Evolutionary conservation across 2,329 filamentous ascomycete species (phyloP).

Genomic region (Aspergillus sclerotialis): DNA sequence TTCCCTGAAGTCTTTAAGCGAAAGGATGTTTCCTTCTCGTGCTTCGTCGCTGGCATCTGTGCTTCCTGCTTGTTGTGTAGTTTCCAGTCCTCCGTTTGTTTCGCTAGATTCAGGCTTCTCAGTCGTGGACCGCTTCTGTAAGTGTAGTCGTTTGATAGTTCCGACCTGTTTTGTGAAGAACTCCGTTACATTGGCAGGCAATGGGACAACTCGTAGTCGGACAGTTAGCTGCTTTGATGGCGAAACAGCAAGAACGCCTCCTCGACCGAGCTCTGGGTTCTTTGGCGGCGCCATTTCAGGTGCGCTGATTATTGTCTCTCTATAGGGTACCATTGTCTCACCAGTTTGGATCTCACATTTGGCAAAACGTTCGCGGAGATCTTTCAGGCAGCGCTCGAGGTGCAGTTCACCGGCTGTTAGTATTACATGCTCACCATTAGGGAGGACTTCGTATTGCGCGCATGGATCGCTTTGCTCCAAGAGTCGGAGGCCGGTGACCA

Average conservation of each 20-base stretch:
- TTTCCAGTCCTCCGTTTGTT: slow-evolving; percentile 33
- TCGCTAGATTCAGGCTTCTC: slow-evolving; percentile 32
- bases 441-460: slow-evolving; percentile 88
- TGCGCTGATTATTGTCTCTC: slow-evolving; percentile 80
- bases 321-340: slow-evolving; percentile 89
- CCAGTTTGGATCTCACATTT: slow-evolving; percentile 92
- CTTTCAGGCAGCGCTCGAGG: slow-evolving; percentile 86
- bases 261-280: slow-evolving; percentile 79
- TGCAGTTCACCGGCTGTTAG: slow-evolving; percentile 91
- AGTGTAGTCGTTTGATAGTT: slow-evolving; percentile 72
- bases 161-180: slow-evolving; percentile 75
- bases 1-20: slow-evolving; percentile 67
- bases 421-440: slow-evolving; percentile 90
- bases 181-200: slow-evolving; percentile 71
- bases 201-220: slow-evolving; percentile 66
- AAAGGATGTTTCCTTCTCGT: slow-evolving; percentile 56
- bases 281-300: slow-evolving; percentile 87
- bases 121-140: slow-evolving; percentile 55
- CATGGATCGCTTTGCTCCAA: slow-evolving; percentile 94
- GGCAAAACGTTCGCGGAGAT: slow-evolving; percentile 86
- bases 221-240: slow-evolving; percentile 81
- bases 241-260: slow-evolving; percentile 67
- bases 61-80: slow-evolving; percentile 32
- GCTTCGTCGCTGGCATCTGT: slow-evolving; percentile 49
- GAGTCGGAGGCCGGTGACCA: slow-evolving; percentile 80